These are phyloP conservation scores for Trametes versicolor DNA, from an alignment of 1,284 basidiomycete species.

Conservation along the genomic window DNA sequence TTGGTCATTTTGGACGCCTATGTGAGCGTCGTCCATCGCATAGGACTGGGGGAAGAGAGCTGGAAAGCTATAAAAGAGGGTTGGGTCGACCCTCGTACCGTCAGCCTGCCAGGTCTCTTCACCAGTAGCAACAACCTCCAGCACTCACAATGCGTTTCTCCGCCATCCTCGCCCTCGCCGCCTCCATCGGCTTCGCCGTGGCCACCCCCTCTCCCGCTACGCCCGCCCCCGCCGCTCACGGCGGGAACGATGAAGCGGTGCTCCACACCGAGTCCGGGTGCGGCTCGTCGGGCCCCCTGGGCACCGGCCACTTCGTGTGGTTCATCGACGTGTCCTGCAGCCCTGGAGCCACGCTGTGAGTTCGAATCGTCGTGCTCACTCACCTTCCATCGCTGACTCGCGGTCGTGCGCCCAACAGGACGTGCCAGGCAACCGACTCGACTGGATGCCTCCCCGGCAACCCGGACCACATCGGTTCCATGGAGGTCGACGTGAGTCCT, in stretches of 20 bases:
- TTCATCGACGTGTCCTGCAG: constrained; percentile 10
- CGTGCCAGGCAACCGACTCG: constrained; percentile 18
- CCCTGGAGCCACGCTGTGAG: constrained; percentile 7
- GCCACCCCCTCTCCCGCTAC: constrained; percentile 8
- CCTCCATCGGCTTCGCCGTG: constrained; percentile 10
- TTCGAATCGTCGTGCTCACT: no score
- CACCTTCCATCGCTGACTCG: no score
- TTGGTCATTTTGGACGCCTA: no score
- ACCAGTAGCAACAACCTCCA: background rate
- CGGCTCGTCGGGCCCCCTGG: constrained; percentile 18
- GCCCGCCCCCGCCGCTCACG: constrained; percentile 3
- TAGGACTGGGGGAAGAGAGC: no score
- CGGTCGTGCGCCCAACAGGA: background rate
- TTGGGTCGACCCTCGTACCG: background rate
- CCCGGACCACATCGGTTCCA: constrained; percentile 8
- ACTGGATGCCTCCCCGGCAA: constrained; percentile 18
- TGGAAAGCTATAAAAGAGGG: background rate
- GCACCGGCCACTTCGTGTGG: constrained; percentile 17
- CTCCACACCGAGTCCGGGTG: constrained; percentile 13
- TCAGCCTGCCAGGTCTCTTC: background rate
- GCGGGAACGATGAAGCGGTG: constrained; percentile 8
- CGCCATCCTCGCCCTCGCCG: constrained; percentile 13
- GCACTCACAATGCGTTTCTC: constrained; percentile 17
- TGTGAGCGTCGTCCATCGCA: no score
- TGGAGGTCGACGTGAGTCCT: constrained; percentile 19